Evolutionary conservation across 1,139 yeast genomes (phyloP).

Genomic region (Candida sojae): DNA sequence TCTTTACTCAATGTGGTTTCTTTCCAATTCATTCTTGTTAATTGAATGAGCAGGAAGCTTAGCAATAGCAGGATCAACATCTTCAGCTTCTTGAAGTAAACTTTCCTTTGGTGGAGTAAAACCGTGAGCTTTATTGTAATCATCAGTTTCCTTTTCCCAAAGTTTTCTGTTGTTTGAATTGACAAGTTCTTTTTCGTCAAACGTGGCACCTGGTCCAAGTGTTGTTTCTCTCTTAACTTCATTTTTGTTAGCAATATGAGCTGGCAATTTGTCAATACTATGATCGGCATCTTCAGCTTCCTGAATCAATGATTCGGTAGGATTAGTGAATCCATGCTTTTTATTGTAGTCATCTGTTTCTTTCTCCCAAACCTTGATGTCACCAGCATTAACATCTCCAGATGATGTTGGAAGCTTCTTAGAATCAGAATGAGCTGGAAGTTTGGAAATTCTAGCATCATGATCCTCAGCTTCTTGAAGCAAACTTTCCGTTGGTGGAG

Average conservation of each 20-base stretch:
- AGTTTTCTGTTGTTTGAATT: not conserved
- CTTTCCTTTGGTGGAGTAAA: slow-evolving; percentile 17
- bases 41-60: slow-evolving; percentile 5
- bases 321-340: slow-evolving; percentile 26
- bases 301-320: slow-evolving; percentile 28
- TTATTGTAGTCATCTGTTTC: slow-evolving; percentile 30
- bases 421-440: slow-evolving; percentile 10
- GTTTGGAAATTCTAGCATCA: slow-evolving; percentile 21
- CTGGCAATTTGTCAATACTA: slow-evolving; percentile 18
- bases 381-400: not conserved
- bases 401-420: slow-evolving; percentile 8
- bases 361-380: slow-evolving; percentile 17
- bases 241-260: slow-evolving; percentile 16
- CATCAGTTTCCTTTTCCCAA: slow-evolving; percentile 26
- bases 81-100: slow-evolving; percentile 7
- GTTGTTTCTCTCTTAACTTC: slow-evolving; percentile 8
- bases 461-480: slow-evolving; percentile 29
- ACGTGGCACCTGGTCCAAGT: no score
- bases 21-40: not conserved
- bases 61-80: slow-evolving; percentile 1
- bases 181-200: slow-evolving; percentile 4
- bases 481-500: slow-evolving; percentile 25
- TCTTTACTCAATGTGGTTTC: not conserved
- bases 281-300: slow-evolving; percentile 28
- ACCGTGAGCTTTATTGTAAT: slow-evolving; percentile 14